These are phyloP conservation scores for Wolfiporia cocos DNA, from an alignment of 1,284 basidiomycete species.

Conservation along the genomic window DNA sequence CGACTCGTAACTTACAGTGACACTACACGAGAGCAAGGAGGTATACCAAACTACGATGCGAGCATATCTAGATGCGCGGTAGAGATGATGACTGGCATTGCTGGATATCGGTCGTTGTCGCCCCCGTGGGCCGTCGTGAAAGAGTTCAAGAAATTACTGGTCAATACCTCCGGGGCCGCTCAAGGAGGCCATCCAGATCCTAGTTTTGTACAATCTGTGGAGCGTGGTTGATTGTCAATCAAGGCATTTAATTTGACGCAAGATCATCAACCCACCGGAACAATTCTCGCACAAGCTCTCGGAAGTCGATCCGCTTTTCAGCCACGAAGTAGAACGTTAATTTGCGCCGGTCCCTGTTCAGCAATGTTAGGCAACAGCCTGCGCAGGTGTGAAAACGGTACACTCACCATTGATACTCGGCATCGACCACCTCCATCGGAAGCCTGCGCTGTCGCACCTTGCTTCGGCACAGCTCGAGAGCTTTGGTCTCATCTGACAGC, in stretches of 20 bases:
- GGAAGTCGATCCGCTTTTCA: constrained; percentile 94
- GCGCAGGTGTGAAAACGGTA: background rate
- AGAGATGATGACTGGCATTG: background rate
- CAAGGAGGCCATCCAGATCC: constrained; percentile 75
- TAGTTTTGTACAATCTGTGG: constrained; percentile 66
- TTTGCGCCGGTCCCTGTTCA: constrained; percentile 86
- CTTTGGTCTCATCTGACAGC: constrained; percentile 88
- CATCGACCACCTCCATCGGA: constrained; percentile 97
- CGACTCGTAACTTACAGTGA: too few species aligned
- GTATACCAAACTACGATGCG: constrained; percentile 10
- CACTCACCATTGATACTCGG: constrained; percentile 90
- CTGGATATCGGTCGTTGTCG: background rate
- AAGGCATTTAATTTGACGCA: background rate
- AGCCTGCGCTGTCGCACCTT: constrained; percentile 91
- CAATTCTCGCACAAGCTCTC: constrained; percentile 89
- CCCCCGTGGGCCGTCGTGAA: background rate
- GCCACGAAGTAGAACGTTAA: constrained; percentile 97
- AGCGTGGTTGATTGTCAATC: background rate
- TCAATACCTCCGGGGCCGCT: constrained; percentile 22
- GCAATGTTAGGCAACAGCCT: constrained; percentile 1
- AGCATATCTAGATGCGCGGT: constrained; percentile 11
- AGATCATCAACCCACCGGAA: constrained; percentile 59
- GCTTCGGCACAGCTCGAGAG: constrained; percentile 83
- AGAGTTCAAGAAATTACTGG: constrained; percentile 12
- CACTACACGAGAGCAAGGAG: constrained; percentile 4